Percentiles rank a stretch among this genome's conserved stretches.
Evolutionary conservation across 805 yeast species (phyloP).

Genomic region (Starmerella ratchasimensis): DNA sequence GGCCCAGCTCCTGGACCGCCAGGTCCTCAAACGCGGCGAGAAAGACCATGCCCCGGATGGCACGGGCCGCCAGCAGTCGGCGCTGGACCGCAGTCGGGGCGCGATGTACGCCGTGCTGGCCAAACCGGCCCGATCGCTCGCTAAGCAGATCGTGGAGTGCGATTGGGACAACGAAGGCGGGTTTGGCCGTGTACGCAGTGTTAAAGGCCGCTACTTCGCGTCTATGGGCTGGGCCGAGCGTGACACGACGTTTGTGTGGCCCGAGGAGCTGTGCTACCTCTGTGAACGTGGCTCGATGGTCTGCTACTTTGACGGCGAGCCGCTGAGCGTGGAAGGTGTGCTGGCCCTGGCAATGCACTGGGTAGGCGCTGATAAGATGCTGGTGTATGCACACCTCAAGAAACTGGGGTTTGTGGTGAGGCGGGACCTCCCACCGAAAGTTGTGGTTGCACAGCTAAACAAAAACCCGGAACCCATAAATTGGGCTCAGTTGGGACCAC

Average conservation of each 20-base stretch:
- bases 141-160: slow-evolving; percentile 40
- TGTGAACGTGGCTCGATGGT: slow-evolving; percentile 64
- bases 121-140: slow-evolving; percentile 25
- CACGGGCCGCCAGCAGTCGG: slow-evolving; percentile 36
- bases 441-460: neutral
- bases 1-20: slow-evolving; percentile 23
- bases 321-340: slow-evolving; percentile 49
- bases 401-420: slow-evolving; percentile 64
- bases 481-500: neutral
- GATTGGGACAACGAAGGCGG: slow-evolving; percentile 31
- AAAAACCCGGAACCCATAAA: neutral
- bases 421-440: slow-evolving; percentile 2
- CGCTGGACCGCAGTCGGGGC: slow-evolving; percentile 40
- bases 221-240: slow-evolving; percentile 53
- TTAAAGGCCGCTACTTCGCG: slow-evolving; percentile 60
- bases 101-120: slow-evolving; percentile 61
- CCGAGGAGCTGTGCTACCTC: slow-evolving; percentile 62
- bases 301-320: slow-evolving; percentile 28
- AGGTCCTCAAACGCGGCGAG: slow-evolving; percentile 47
- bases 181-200: slow-evolving; percentile 32
- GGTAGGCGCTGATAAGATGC: slow-evolving; percentile 20
- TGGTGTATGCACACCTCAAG: slow-evolving; percentile 59
- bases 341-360: slow-evolving; percentile 36
- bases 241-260: slow-evolving; percentile 39
- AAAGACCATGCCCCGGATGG: slow-evolving; percentile 82